Base-by-base conservation (phyloP, 1,284 basidiomycete genomes). In the Coniophora puteana region DNA sequence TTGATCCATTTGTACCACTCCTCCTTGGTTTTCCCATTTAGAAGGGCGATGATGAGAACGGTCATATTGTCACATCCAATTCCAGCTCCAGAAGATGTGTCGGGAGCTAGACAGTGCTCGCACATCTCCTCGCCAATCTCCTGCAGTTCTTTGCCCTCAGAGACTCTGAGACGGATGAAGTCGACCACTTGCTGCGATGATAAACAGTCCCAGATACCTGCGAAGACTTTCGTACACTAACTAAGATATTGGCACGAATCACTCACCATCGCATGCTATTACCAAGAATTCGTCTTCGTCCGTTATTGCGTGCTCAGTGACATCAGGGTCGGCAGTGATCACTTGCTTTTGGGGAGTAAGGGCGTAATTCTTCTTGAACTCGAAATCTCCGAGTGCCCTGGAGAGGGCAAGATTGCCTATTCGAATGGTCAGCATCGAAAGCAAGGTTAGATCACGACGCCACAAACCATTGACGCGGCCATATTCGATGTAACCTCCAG, bases 41-140 rank as follows among this genome's bases (percentile, higher is more conserved):
- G 76, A 36, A 99, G 62, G 4, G 92, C 96, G 36, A 99, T 80
- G 44, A 99, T 78, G 51, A 97, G 78, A 41, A 96, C 74, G 0
- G 96, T 99, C 96, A 99, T 99, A 71, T 99, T 99, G 70, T 99
- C 96, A 61, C 94, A 98, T 17, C 96, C 96, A 47, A 98, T 90
- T 13, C 96, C 95, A 31, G 79, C 78, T 32, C 91, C 92, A 29
- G 89, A 89, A 34, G 89, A 88, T 3, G 91, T 89, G 61, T 97
- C 92, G 1, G 94, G 93, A 10, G 96, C 94, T 34, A 98, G 76
- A 61, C 96, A 99, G 51, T 88, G 84, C 50, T 93, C 89, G 67
- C 96, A 96, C 54, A 97, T 81, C 53, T 84, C 78, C 62, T 97
- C 93, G 56, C 86, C 83, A 48, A 98, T 91, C 58, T 92, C 83